Conservation (phyloP, 345 rosid genomes). For the Salix koriyanagi region DNA sequence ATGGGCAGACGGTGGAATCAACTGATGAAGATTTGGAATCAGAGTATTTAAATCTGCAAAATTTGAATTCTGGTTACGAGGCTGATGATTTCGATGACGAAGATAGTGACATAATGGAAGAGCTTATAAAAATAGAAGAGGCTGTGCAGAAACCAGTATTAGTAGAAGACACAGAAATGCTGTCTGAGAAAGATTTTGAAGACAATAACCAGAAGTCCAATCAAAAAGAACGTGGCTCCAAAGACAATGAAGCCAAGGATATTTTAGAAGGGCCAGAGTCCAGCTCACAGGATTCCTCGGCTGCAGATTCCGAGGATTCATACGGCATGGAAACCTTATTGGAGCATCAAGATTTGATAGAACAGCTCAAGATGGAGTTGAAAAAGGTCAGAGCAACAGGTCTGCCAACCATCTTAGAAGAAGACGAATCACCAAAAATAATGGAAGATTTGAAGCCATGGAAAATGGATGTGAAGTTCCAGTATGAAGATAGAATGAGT, state of each 20-base stretch:
- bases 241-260: slow-evolving; percentile 4
- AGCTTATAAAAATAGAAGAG: slow-evolving; percentile 28
- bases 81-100: slow-evolving; percentile 24
- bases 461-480: slow-evolving; percentile 75
- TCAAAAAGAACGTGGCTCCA: slow-evolving; percentile 12
- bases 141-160: slow-evolving; percentile 14
- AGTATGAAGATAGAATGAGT: slow-evolving; percentile 53
- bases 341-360: slow-evolving; percentile 95
- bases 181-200: slow-evolving; percentile 3
- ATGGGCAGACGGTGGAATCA: slow-evolving; percentile 13
- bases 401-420: slow-evolving; percentile 73
- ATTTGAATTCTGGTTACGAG: slow-evolving; percentile 9
- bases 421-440: slow-evolving; percentile 66
- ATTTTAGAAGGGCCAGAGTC: slow-evolving; percentile 4
- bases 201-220: slow-evolving; percentile 1
- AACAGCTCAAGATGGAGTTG: slow-evolving; percentile 85
- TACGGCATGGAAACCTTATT: slow-evolving; percentile 58
- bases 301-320: slow-evolving; percentile 40
- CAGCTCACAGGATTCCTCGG: slow-evolving; percentile 14
- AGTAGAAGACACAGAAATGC: neutral
- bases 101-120: slow-evolving; percentile 28
- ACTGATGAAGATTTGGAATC: slow-evolving; percentile 16
- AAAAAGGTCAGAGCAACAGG: slow-evolving; percentile 79
- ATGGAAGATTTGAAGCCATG: slow-evolving; percentile 86
- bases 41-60: slow-evolving; percentile 15